Percentiles rank a stretch among this genome's conserved stretches.
Evolutionary conservation across 2,329 filamentous ascomycete genomes (phyloP).

Genomic region (Ceratocystis colombiana): DNA sequence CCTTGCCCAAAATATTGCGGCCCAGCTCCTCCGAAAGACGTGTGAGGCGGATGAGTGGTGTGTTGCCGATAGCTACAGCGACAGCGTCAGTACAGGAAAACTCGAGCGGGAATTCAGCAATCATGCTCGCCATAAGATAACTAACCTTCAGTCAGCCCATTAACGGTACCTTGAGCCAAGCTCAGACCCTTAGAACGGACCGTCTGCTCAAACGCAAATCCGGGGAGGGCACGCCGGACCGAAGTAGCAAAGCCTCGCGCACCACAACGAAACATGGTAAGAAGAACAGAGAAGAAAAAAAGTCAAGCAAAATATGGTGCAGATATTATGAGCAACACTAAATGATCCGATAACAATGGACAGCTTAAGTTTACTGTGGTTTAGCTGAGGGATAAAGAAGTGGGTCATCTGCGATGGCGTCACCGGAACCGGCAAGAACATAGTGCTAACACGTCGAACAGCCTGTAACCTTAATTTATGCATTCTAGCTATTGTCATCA

Average conservation of each 20-base stretch:
- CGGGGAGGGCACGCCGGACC: conserved; percentile 47
- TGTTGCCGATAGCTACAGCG: conserved; percentile 81
- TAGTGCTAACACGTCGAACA: neutral
- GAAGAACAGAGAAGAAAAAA: neutral
- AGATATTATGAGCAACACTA: conserved; percentile 1
- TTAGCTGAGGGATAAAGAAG: conserved; percentile 17
- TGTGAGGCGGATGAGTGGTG: conserved; percentile 83
- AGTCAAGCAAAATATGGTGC: neutral
- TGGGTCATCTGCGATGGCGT: conserved; percentile 24
- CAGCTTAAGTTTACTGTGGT: neutral
- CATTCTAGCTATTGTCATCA: neutral
- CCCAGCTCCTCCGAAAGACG: conserved; percentile 80
- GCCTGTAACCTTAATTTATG: neutral
- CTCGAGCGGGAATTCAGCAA: neutral
- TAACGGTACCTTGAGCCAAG: conserved; percentile 66
- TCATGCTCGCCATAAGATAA: neutral
- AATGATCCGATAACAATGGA: neutral
- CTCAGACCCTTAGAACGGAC: conserved; percentile 61
- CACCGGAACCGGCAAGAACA: conserved; percentile 20
- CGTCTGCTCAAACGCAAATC: conserved; percentile 71
- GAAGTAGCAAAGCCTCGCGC: conserved; percentile 58
- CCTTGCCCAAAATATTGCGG: conserved; percentile 90
- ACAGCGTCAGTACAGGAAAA: neutral
- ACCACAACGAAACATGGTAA: conserved; percentile 58
- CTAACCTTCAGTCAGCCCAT: conserved; percentile 72